Evolutionary conservation across 2,329 filamentous ascomycete genomes (phyloP).

Genomic region (Diaporthe longicolla): DNA sequence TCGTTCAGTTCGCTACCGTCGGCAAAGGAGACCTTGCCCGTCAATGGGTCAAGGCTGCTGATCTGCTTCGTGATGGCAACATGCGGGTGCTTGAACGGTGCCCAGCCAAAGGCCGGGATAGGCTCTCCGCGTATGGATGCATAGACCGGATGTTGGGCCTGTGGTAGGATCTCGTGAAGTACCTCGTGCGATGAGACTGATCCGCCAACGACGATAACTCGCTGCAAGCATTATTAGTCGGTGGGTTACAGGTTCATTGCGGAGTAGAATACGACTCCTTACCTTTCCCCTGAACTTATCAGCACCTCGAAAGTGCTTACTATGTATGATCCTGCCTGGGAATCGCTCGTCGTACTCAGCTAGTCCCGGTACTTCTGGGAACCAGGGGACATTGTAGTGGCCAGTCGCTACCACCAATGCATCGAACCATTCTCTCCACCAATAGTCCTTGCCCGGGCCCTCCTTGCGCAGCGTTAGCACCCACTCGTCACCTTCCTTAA

Average conservation of each 20-base stretch:
- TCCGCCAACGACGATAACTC: constrained; percentile 69
- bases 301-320: constrained; percentile 55
- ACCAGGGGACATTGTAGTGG: constrained; percentile 56
- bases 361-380: constrained; percentile 56
- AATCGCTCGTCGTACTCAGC: constrained; percentile 52
- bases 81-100: constrained; percentile 68
- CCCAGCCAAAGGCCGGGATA: constrained; percentile 68
- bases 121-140: constrained; percentile 62
- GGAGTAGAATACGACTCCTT: not conserved
- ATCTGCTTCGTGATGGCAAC: constrained; percentile 61
- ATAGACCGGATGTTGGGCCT: constrained; percentile 62
- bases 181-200: constrained; percentile 72
- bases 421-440: constrained; percentile 56
- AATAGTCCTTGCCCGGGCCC: constrained; percentile 54
- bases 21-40: constrained; percentile 62
- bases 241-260: rapidly evolving
- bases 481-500: constrained; percentile 63
- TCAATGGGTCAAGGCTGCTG: constrained; percentile 53
- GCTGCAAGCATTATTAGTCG: constrained; percentile 49
- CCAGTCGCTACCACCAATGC: constrained; percentile 57
- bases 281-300: constrained; percentile 46
- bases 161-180: constrained; percentile 63
- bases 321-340: constrained; percentile 56
- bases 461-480: constrained; percentile 63
- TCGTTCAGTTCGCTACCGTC: constrained; percentile 63